A percentile compares a stretch with the other conserved stretches of the same genome.
phyloP scores from a whole-genome alignment of 129 eudicot species.

The Dittrichia graveolens region DNA sequence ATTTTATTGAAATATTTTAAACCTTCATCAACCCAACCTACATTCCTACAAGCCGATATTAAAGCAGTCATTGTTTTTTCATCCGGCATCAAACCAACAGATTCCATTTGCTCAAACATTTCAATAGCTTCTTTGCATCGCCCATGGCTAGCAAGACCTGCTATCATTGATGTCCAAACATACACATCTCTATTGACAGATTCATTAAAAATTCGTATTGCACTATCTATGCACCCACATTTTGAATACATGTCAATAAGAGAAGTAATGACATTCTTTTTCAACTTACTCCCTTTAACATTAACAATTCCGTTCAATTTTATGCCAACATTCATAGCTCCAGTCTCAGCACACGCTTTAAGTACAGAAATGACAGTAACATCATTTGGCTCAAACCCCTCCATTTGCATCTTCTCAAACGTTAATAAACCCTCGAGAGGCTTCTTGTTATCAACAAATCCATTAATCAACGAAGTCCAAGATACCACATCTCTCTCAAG shows the following conservation, averaged over 20 bases:
- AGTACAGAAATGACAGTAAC: conserved; percentile 51
- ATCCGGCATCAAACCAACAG: conserved; percentile 41
- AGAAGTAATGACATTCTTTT: conserved; percentile 47
- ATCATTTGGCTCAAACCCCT: conserved; percentile 43
- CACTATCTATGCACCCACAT: conserved; percentile 54
- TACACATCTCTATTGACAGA: conserved; percentile 41
- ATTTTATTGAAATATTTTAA: conserved; percentile 34
- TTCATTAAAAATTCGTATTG: conserved; percentile 35
- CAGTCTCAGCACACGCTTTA: conserved; percentile 59
- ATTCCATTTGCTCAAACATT: conserved; percentile 40
- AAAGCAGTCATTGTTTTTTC: conserved; percentile 52
- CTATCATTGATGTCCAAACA: conserved; percentile 52
- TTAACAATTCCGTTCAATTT: conserved; percentile 32
- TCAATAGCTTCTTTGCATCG: conserved; percentile 42
- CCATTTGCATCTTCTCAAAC: conserved; percentile 42
- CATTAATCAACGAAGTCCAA: conserved; percentile 54
- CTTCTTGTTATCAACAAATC: conserved; percentile 44
- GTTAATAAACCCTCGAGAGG: conserved; percentile 35
- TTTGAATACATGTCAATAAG: conserved; percentile 64
- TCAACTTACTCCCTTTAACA: conserved; percentile 20
- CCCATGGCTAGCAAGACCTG: conserved; percentile 60
- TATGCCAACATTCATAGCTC: conserved; percentile 45
- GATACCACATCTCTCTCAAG: conserved; percentile 48
- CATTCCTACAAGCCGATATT: conserved; percentile 55
- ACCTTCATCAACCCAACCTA: conserved; percentile 45